These are phyloP conservation scores for Sinapis alba DNA, from an alignment of 441 rosid species.

Conservation along the genomic window DNA sequence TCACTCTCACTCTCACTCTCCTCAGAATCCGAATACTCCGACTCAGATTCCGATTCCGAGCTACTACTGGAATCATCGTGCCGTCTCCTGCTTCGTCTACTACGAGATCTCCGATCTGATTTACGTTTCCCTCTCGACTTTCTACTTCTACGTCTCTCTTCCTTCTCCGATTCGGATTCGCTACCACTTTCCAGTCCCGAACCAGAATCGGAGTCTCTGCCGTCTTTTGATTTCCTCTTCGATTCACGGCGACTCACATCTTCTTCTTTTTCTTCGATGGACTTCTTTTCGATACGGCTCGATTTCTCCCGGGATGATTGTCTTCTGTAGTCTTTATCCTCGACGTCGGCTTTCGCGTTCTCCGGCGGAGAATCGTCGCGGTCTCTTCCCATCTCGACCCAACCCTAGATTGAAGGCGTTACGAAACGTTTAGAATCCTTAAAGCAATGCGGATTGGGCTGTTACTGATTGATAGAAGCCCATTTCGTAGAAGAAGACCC, in stretches of 20 bases:
- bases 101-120: slow-evolving; percentile 48
- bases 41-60: slow-evolving; percentile 49
- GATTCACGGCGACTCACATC: slow-evolving; percentile 42
- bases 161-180: slow-evolving; percentile 45
- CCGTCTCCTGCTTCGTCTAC: slow-evolving; percentile 45
- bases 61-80: slow-evolving; percentile 41
- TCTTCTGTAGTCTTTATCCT: slow-evolving; percentile 31
- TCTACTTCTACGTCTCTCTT: slow-evolving; percentile 35
- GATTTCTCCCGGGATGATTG: slow-evolving; percentile 33
- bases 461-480: background rate
- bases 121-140: slow-evolving; percentile 41
- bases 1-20: slow-evolving; percentile 51
- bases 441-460: slow-evolving; percentile 4
- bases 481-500: background rate
- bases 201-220: slow-evolving; percentile 29
- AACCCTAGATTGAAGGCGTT: slow-evolving; percentile 3
- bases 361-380: slow-evolving; percentile 42
- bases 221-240: slow-evolving; percentile 36
- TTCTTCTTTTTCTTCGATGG: slow-evolving; percentile 37
- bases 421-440: background rate
- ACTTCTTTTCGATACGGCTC: slow-evolving; percentile 19
- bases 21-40: slow-evolving; percentile 49
- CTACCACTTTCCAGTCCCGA: slow-evolving; percentile 33
- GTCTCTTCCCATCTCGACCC: slow-evolving; percentile 49
- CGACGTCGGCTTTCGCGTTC: slow-evolving; percentile 26